These are phyloP conservation scores for Rutstroemia sp. DNA, from an alignment of 2,329 filamentous ascomycete genomes.

Conservation along the genomic window DNA sequence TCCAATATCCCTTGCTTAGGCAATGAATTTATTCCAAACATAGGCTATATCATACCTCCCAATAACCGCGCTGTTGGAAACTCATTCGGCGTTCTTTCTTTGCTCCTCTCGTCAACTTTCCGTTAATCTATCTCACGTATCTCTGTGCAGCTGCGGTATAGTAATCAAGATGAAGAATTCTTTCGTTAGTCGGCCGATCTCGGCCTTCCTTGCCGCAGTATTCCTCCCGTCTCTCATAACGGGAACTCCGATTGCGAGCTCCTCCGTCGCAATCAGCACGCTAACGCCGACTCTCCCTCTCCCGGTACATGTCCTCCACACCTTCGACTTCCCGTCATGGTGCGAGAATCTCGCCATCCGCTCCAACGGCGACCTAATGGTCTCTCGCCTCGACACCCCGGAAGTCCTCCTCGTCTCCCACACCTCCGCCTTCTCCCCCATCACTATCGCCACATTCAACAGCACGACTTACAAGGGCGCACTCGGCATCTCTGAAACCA, in stretches of 20 bases:
- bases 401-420: conserved; percentile 32
- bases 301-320: conserved; percentile 7
- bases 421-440: conserved; percentile 4
- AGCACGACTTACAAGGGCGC: conserved; percentile 27
- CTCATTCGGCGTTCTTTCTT: background rate
- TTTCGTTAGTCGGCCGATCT: background rate
- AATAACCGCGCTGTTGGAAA: background rate
- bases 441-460: conserved; percentile 25
- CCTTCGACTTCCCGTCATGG: conserved; percentile 12
- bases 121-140: background rate
- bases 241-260: background rate
- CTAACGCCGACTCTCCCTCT: conserved; percentile 6
- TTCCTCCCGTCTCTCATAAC: background rate
- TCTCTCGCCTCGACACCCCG: conserved; percentile 27
- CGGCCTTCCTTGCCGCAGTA: background rate
- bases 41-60: background rate
- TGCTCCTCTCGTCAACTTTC: background rate
- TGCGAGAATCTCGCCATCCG: conserved; percentile 33
- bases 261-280: background rate
- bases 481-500: conserved; percentile 31
- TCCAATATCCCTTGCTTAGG: background rate
- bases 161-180: background rate
- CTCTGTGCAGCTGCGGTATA: background rate
- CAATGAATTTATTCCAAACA: background rate
- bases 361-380: conserved; percentile 32